Evolutionary conservation across 176 grass and related monocot genomes (phyloP).

Genomic region (Juncus effusus): DNA sequence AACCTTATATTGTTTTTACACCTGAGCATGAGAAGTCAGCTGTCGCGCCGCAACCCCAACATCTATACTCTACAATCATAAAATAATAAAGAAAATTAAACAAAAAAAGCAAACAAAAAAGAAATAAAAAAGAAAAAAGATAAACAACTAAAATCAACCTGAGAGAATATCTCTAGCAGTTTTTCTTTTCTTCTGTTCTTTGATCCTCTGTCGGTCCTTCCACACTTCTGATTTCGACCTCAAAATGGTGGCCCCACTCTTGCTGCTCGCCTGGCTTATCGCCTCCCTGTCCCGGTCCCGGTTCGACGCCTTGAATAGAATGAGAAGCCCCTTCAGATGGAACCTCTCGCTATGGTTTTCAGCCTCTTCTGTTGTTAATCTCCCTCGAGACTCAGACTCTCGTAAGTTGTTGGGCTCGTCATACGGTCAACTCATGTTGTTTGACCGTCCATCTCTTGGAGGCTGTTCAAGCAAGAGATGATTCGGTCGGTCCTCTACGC

Average conservation of each 20-base stretch:
- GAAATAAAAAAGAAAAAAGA: neutral
- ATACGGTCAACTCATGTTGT: slow-evolving; percentile 29
- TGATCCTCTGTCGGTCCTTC: too few species aligned
- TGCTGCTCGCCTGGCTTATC: slow-evolving; percentile 95
- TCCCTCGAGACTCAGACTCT: slow-evolving; percentile 53
- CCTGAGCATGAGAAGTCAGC: slow-evolving; percentile 28
- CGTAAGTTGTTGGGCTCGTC: slow-evolving; percentile 44
- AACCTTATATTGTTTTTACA: slow-evolving; percentile 36
- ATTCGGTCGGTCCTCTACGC: slow-evolving; percentile 84
- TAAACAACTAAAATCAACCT: too few species aligned
- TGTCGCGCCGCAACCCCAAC: slow-evolving; percentile 21
- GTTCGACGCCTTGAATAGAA: slow-evolving; percentile 44
- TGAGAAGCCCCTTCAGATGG: slow-evolving; percentile 40
- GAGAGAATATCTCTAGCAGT: too few species aligned
- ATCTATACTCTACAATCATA: slow-evolving; percentile 14
- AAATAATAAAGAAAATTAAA: neutral
- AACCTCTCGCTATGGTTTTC: slow-evolving; percentile 45
- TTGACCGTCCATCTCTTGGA: too few species aligned
- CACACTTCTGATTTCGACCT: slow-evolving; percentile 95
- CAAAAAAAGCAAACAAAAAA: slow-evolving; percentile 11
- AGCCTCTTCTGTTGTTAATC: slow-evolving; percentile 46
- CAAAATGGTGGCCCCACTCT: slow-evolving; percentile 91
- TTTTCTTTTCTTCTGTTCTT: too few species aligned
- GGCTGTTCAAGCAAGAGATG: slow-evolving; percentile 50
- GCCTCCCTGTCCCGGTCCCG: slow-evolving; percentile 76